Percentiles rank a stretch among this genome's conserved stretches.
These are phyloP conservation scores for Lipomyces mesembrius DNA, from an alignment of 805 yeast genomes.

Conservation along the genomic window DNA sequence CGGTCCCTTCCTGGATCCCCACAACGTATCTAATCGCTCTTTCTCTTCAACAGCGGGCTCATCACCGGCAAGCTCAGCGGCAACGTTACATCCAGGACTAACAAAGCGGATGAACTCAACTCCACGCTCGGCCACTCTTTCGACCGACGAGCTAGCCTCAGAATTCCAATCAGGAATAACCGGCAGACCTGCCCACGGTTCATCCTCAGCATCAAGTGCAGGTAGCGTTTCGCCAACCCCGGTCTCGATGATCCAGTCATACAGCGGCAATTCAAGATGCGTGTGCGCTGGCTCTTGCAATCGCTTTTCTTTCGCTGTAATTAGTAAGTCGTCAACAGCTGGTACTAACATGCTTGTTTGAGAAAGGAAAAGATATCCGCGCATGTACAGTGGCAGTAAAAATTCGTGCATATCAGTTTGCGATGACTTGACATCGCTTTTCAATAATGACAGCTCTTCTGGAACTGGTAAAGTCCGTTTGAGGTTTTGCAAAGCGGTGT, in stretches of 20 bases:
- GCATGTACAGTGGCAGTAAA: conserved; percentile 26
- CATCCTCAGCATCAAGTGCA: neutral
- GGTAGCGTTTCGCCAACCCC: neutral
- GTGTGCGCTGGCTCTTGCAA: neutral
- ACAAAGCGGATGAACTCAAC: conserved; percentile 8
- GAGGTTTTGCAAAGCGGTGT: neutral
- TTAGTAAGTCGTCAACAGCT: conserved; percentile 13
- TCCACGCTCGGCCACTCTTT: conserved; percentile 19
- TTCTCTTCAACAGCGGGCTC: neutral
- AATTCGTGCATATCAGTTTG: conserved; percentile 21
- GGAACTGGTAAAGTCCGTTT: conserved; percentile 26
- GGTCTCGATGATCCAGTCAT: conserved; percentile 12
- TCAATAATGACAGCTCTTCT: conserved; percentile 14
- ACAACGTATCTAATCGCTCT: neutral
- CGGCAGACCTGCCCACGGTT: conserved; percentile 9
- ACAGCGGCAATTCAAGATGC: conserved; percentile 14
- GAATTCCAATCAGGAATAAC: conserved; percentile 15
- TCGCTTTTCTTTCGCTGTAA: neutral
- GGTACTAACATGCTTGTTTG: conserved; percentile 2
- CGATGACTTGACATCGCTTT: conserved; percentile 4
- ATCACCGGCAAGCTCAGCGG: neutral
- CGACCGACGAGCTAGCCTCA: neutral
- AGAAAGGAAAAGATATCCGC: conserved; percentile 31
- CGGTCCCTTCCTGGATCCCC: neutral
- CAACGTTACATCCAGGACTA: conserved; percentile 26